Base-by-base conservation (phyloP, 2,329 filamentous ascomycete species). In the Monosporascus sp. region DNA sequence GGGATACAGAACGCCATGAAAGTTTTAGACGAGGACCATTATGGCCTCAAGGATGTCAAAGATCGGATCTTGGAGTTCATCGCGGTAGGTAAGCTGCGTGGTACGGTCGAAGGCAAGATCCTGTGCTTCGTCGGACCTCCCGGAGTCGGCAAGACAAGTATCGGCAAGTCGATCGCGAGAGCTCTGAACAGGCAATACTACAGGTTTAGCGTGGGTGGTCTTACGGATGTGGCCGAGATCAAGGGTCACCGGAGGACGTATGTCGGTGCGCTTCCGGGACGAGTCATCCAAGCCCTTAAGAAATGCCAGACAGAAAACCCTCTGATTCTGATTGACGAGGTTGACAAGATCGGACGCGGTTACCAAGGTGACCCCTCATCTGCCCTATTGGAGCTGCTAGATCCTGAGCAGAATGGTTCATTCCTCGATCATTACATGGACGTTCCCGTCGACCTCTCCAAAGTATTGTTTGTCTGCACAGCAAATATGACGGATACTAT, bases 371-470 rank as follows among this genome's bases (percentile, higher is more conserved):
- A 99, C 65, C 95, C 95, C 16, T 91, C 94, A 1, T 97, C 93
- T 20, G 94, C 94, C 31, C 79, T 99, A 51, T 82, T 99, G 3
- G 94, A 99, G 69, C 74, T 99, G 49, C 84, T 99, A 19, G 94
- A 99, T 62, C 94, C 94, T 0, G 94, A 99, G 72, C 94, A 99
- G 70, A 99, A 99, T 75, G 91, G 79, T 68, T 97, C 92, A 24
- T 99, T 99, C 81, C 73, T 99, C 58, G 94, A 99, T 64, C 94
- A 99, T 71, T 99, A 99, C 74, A 91, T 99, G 82, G 94, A 99
- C 70, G 91, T 99, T 1, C 94, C 94, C 0, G 93, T 99, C 6
- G 94, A 99, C 68, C 78, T 99, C 49, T 97, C 92, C 49, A 97
- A 97, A 75, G 94, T 99, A 2, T 80, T 99, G 22, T 99, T 99